Percentiles rank a stretch among this genome's conserved stretches.
Evolutionary conservation across 2,329 filamentous ascomycete species (phyloP).

Genomic region (Calonectria fujianensis): DNA sequence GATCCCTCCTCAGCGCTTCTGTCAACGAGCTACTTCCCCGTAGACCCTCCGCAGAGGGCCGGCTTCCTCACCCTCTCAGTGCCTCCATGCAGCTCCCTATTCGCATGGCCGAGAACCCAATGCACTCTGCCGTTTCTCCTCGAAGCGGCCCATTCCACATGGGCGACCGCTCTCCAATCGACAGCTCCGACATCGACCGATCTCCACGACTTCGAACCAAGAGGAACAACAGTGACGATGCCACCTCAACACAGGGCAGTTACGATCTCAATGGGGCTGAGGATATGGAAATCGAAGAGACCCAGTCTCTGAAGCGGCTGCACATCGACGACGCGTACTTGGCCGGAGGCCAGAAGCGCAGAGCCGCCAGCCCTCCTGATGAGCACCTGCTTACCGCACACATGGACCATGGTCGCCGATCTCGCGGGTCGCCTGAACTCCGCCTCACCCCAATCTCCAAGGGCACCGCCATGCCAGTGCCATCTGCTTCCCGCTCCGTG

Average conservation of each 20-base stretch:
- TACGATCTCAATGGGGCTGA: constrained; percentile 63
- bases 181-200: constrained; percentile 67
- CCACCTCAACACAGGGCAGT: constrained; percentile 66
- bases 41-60: constrained; percentile 62
- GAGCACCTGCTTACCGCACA: constrained; percentile 64
- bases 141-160: constrained; percentile 66
- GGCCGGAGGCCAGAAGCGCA: constrained; percentile 70
- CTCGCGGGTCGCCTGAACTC: constrained; percentile 72
- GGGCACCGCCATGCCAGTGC: constrained; percentile 64
- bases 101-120: constrained; percentile 66
- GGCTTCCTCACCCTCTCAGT: constrained; percentile 62
- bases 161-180: constrained; percentile 65
- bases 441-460: constrained; percentile 69
- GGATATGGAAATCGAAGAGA: constrained; percentile 73
- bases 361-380: constrained; percentile 73
- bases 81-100: constrained; percentile 69
- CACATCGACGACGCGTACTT: constrained; percentile 69
- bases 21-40: constrained; percentile 62
- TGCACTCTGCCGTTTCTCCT: constrained; percentile 69
- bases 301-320: constrained; percentile 69
- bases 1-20: constrained; percentile 66
- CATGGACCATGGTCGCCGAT: constrained; percentile 68
- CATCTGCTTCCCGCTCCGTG: constrained; percentile 65
- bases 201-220: constrained; percentile 67
- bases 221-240: constrained; percentile 73